phyloP scores from a whole-genome alignment of 78 protist genomes.

The Polysphondylium violaceum region DNA sequence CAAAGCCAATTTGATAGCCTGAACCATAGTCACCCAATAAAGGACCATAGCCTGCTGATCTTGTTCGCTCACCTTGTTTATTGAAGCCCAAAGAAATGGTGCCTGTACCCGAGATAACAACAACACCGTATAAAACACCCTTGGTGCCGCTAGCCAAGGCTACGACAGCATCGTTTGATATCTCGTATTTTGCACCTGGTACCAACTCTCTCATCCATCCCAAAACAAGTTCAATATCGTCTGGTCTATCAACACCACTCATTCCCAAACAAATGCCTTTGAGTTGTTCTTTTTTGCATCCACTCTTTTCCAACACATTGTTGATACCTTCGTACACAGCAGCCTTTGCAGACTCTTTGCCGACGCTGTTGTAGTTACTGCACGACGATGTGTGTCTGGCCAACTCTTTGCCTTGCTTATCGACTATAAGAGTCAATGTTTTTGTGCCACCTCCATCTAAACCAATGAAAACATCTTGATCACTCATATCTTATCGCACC shows the following conservation, averaged over 20 bases:
- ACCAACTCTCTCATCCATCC: constrained; percentile 33
- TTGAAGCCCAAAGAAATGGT: constrained; percentile 50
- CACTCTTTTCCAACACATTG: neutral
- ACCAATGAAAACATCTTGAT: constrained; percentile 49
- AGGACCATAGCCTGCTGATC: constrained; percentile 79
- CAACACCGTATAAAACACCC: constrained; percentile 63
- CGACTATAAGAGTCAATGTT: constrained; percentile 43
- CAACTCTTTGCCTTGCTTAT: constrained; percentile 50
- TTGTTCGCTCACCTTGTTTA: constrained; percentile 5
- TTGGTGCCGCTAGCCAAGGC: constrained; percentile 56
- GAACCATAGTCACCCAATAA: constrained; percentile 74
- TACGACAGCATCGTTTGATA: constrained; percentile 56
- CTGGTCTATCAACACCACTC: constrained; percentile 79
- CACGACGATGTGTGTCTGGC: constrained; percentile 24
- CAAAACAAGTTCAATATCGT: constrained; percentile 25
- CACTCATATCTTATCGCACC: too few relatives aligned
- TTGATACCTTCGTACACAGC: constrained; percentile 59
- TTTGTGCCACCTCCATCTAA: constrained; percentile 85
- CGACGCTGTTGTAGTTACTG: constrained; percentile 76
- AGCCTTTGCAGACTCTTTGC: constrained; percentile 43
- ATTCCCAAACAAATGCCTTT: constrained; percentile 51
- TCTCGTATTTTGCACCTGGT: neutral
- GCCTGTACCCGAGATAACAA: constrained; percentile 80
- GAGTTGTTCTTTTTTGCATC: neutral
- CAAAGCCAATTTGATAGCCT: constrained; percentile 81